phyloP scores from a whole-genome alignment of 495 filamentous ascomycete species.

The Cairneyella variabilis region DNA sequence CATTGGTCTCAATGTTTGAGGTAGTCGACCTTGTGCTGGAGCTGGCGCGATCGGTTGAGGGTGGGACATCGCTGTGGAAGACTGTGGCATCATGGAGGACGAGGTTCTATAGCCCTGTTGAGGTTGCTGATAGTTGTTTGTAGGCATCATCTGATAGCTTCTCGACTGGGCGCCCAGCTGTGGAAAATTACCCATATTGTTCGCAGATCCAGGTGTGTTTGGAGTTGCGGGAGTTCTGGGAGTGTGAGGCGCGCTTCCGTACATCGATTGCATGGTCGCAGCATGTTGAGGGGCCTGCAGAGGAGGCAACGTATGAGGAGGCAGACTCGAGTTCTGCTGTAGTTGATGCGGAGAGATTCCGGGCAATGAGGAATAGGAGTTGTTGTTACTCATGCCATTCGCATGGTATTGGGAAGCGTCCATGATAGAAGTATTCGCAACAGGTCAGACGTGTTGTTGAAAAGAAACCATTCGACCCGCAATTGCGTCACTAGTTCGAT shows the following conservation, averaged over 20 bases:
- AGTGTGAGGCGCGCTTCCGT: constrained; percentile 59
- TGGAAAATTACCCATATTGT: constrained; percentile 31
- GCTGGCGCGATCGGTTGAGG: constrained; percentile 71
- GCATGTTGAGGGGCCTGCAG: constrained; percentile 57
- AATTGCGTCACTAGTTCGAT: constrained; percentile 14
- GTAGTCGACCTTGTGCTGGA: constrained; percentile 43
- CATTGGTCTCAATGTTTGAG: constrained; percentile 54
- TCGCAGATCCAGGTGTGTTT: constrained; percentile 56
- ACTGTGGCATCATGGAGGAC: constrained; percentile 61
- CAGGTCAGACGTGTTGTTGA: background rate
- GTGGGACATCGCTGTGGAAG: constrained; percentile 60
- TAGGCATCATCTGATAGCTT: constrained; percentile 20
- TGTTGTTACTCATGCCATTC: constrained; percentile 23
- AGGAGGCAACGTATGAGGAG: constrained; percentile 68
- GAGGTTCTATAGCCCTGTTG: constrained; percentile 57
- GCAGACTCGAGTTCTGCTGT: constrained; percentile 52
- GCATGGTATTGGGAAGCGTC: constrained; percentile 20
- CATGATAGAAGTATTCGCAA: constrained; percentile 15
- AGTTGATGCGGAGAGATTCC: constrained; percentile 47
- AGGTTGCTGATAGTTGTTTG: constrained; percentile 45
- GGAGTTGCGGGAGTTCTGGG: constrained; percentile 56
- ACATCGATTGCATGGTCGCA: constrained; percentile 55
- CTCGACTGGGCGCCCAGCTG: constrained; percentile 18
- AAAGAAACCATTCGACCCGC: constrained; percentile 18
- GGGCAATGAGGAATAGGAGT: constrained; percentile 22